A percentile compares a stretch with the other conserved stretches of the same genome.
Evolutionary conservation across 805 yeast genomes (phyloP).

Genomic region (Jamesozyma hellenica): DNA sequence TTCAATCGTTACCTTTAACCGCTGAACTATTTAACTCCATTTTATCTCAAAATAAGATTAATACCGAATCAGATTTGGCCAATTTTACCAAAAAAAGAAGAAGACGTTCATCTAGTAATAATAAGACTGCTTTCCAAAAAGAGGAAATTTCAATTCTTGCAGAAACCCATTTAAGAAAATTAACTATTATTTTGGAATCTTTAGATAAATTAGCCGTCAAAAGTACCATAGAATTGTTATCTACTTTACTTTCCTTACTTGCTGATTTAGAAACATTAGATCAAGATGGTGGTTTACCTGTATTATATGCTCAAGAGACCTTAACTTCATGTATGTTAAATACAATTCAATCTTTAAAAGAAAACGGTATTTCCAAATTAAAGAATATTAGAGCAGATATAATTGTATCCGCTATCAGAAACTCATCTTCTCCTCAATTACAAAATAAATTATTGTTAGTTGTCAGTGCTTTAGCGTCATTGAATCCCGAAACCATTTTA

Average conservation of each 20-base stretch:
- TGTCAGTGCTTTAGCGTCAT: slow-evolving; percentile 74
- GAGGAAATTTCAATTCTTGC: slow-evolving; percentile 69
- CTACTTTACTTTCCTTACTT: slow-evolving; percentile 47
- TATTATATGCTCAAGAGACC: slow-evolving; percentile 82
- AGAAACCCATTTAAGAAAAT: slow-evolving; percentile 61
- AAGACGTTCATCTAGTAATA: slow-evolving; percentile 69
- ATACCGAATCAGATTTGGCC: slow-evolving; percentile 31
- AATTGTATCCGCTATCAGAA: slow-evolving; percentile 80
- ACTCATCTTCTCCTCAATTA: slow-evolving; percentile 85
- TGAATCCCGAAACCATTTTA: slow-evolving; percentile 82
- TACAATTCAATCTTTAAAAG: slow-evolving; percentile 48
- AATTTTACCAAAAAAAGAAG: slow-evolving; percentile 61
- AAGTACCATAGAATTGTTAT: slow-evolving; percentile 37
- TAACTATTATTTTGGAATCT: slow-evolving; percentile 72
- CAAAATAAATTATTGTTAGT: slow-evolving; percentile 82
- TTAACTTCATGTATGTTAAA: slow-evolving; percentile 77
- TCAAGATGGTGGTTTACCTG: slow-evolving; percentile 84
- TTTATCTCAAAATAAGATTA: slow-evolving; percentile 50
- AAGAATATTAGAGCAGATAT: slow-evolving; percentile 77
- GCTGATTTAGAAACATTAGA: slow-evolving; percentile 78
- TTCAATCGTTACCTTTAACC: slow-evolving; percentile 46
- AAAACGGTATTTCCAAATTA: slow-evolving; percentile 39
- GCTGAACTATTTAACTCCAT: slow-evolving; percentile 49
- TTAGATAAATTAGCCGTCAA: slow-evolving; percentile 41
- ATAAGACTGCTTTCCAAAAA: slow-evolving; percentile 60